Conservation (phyloP, 2,329 filamentous ascomycete genomes). For the Fusarium tjaetaba region DNA sequence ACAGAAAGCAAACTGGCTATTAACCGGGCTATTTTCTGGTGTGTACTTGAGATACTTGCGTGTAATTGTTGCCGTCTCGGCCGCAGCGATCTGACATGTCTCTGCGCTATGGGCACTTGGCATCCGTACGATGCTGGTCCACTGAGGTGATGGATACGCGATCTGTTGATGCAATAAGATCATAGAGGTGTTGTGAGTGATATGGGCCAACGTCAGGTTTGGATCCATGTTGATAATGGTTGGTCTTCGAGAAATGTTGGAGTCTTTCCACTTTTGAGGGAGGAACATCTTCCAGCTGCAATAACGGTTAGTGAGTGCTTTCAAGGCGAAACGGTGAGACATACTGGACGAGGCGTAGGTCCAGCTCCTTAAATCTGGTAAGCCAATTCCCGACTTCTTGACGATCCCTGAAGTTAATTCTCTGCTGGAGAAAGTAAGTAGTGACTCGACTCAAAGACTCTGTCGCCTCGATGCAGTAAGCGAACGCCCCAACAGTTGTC, state of each 20-base stretch:
- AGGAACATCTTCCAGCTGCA: constrained; percentile 50
- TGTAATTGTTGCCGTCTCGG: constrained; percentile 57
- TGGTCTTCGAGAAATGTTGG: constrained; percentile 42
- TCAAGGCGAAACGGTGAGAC: accelerated
- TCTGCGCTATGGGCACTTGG: constrained; percentile 59
- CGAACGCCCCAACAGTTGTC: constrained; percentile 56
- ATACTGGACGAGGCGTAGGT: constrained; percentile 56
- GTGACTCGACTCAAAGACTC: constrained; percentile 58
- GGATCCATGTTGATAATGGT: constrained; percentile 54
- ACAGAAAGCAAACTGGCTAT: constrained; percentile 57
- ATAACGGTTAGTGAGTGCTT: accelerated
- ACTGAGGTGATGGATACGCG: constrained; percentile 52
- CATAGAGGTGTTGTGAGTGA: constrained; percentile 61
- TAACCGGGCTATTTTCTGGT: constrained; percentile 25
- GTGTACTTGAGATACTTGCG: constrained; percentile 57
- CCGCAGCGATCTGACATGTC: constrained; percentile 57
- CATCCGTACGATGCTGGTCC: constrained; percentile 43
- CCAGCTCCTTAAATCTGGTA: constrained; percentile 59
- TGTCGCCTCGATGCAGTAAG: constrained; percentile 58
- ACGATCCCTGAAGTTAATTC: constrained; percentile 51
- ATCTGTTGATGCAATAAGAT: constrained; percentile 60
- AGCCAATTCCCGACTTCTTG: constrained; percentile 56
- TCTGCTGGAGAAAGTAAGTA: constrained; percentile 57
- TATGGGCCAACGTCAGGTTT: constrained; percentile 59
- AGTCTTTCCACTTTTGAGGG: constrained; percentile 48